Base-by-base conservation (phyloP, 148 eudicot species). In the Chenopodium album region DNA sequence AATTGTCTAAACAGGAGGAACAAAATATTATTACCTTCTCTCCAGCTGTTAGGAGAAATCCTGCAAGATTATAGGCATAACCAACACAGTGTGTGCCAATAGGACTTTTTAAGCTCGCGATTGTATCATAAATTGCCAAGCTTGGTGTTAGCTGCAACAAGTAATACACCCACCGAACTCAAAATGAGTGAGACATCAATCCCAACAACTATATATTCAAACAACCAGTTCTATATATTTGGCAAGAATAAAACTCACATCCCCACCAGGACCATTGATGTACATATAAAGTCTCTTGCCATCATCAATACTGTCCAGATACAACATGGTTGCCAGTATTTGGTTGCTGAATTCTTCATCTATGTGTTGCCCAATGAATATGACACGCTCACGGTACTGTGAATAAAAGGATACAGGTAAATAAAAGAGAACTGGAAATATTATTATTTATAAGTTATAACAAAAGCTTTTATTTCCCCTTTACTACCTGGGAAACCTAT, bases 71-170 rank as follows among this genome's bases (percentile, higher is more conserved):
- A 82, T 84, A 89, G 32, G 94, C 97, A 82, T 85, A 85, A 76
- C 93, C 94, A n/a, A 96, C 83, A 87, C 95, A 94, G 54, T 88
- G 93, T 22, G 99, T 96, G 11, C 91, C 93, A 76, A 94, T 81
- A 50, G 94, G 91, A 86, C 87, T 92, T 84, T 90, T 78, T 86
- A 96, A 88, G 91, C 93, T 91, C 73, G 90, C 89, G 89, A 96
- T 89, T 31, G 99, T 94, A 81, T 96, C 99, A 85, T 92, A 96
- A 83, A 96, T 84, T 75, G 97, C 90, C 93, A 96, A 73, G 80
- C 91, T 87, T 67, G 97, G 93, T 77, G 94, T 89, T 67, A 94
- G 89, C 98, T 96, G 93, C 88, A 91, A 81, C 76, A 65, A 78
- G 19, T 77, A 73, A 71, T 26, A 26, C n/a, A 37, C 14, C 34